These are phyloP conservation scores for Sequoia sempervirens DNA, from an alignment of 75 land plant genomes.

Conservation along the genomic window DNA sequence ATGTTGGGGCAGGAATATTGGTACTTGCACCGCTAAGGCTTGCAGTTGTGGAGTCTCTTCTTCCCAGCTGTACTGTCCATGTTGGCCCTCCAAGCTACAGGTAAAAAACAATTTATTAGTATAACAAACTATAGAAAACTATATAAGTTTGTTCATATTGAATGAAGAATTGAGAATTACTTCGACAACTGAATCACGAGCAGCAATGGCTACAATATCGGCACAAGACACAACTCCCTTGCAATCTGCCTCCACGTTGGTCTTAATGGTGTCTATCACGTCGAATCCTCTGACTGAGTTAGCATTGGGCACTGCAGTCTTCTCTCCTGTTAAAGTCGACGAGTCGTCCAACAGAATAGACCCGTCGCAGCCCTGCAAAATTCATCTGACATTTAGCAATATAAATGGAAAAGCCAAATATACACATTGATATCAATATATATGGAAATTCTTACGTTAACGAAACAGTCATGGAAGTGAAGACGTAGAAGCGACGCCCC, in stretches of 20 bases:
- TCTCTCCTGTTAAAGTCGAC: slow-evolving; percentile 27
- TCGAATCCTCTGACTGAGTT: slow-evolving; percentile 29
- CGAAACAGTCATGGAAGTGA: slow-evolving; percentile 35
- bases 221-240: slow-evolving; percentile 63
- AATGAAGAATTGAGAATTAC: neutral
- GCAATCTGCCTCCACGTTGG: slow-evolving; percentile 36
- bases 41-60: slow-evolving; percentile 29
- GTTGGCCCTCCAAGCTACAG: slow-evolving; percentile 30
- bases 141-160: too few relatives aligned
- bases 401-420: neutral
- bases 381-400: neutral
- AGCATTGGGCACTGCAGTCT: slow-evolving; percentile 40
- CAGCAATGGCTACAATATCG: slow-evolving; percentile 40
- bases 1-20: slow-evolving; percentile 10
- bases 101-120: neutral
- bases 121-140: too few relatives aligned
- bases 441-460: slow-evolving; percentile 12
- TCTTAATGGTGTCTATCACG: slow-evolving; percentile 40
- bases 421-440: neutral
- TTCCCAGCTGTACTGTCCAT: slow-evolving; percentile 29
- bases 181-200: slow-evolving; percentile 20
- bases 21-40: slow-evolving; percentile 13
- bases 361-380: slow-evolving; percentile 65
- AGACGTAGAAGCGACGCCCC: slow-evolving; percentile 36
- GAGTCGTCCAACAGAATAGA: slow-evolving; percentile 58